Percentiles rank a stretch among this genome's conserved stretches.
These are phyloP conservation scores for Tetrapisispora pingtungensis DNA, from an alignment of 805 yeast genomes.

Conservation along the genomic window DNA sequence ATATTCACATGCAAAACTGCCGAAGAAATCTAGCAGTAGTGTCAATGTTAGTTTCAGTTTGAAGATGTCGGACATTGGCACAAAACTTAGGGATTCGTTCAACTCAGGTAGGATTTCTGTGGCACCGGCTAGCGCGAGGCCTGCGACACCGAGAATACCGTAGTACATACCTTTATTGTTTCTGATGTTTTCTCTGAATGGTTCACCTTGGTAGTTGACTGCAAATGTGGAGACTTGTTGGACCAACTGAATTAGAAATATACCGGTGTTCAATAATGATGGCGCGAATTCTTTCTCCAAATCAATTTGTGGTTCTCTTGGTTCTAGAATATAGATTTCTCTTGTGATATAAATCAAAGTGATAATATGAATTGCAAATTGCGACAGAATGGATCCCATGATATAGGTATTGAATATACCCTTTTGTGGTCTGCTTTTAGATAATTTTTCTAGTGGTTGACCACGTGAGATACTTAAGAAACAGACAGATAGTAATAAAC, in stretches of 20 bases:
- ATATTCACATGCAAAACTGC: slow-evolving; percentile 68
- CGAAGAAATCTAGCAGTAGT: slow-evolving; percentile 65
- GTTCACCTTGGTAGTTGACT: slow-evolving; percentile 93
- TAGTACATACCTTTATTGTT: slow-evolving; percentile 96
- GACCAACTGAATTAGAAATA: slow-evolving; percentile 85
- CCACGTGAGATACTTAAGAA: slow-evolving; percentile 93
- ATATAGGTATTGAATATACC: slow-evolving; percentile 92
- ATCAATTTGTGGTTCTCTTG: slow-evolving; percentile 84
- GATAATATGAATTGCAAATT: slow-evolving; percentile 83
- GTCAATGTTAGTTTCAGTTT: slow-evolving; percentile 66
- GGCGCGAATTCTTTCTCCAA: slow-evolving; percentile 83
- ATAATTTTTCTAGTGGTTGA: slow-evolving; percentile 75
- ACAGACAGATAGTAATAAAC: slow-evolving; percentile 82
- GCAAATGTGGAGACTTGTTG: slow-evolving; percentile 98
- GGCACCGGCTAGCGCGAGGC: slow-evolving; percentile 78
- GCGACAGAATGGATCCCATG: slow-evolving; percentile 96
- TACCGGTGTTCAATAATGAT: slow-evolving; percentile 89
- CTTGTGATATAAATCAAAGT: slow-evolving; percentile 74
- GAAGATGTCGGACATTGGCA: slow-evolving; percentile 68
- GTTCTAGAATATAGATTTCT: slow-evolving; percentile 81
- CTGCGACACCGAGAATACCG: slow-evolving; percentile 86
- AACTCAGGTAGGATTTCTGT: slow-evolving; percentile 93
- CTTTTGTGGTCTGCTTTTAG: slow-evolving; percentile 92
- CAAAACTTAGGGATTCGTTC: slow-evolving; percentile 86
- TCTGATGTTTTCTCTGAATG: slow-evolving; percentile 82